Evolutionary conservation across 1,139 yeast species (phyloP).

Genomic region (Magnusiomyces fungicola): DNA sequence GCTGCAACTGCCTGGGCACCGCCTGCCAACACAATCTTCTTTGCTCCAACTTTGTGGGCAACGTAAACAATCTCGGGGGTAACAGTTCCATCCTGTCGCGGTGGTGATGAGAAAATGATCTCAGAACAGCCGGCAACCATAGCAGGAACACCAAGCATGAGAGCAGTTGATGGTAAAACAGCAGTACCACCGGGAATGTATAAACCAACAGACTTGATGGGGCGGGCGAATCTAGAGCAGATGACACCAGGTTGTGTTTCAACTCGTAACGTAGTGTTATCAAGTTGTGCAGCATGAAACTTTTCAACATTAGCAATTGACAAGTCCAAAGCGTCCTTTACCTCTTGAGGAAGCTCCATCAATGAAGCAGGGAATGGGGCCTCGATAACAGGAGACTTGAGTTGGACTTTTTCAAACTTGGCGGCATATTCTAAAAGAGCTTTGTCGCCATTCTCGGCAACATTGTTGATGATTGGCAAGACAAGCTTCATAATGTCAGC

Average conservation of each 20-base stretch:
- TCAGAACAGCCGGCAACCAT: constrained; percentile 95
- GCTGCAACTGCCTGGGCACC: constrained; percentile 99
- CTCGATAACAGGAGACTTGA: constrained; percentile 60
- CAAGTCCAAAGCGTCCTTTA: constrained; percentile 79
- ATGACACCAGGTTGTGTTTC: constrained; percentile 92
- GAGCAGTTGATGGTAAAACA: constrained; percentile 92
- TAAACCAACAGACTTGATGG: constrained; percentile 89
- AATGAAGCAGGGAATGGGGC: constrained; percentile 82
- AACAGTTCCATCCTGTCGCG: constrained; percentile 82
- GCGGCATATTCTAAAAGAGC: constrained; percentile 83
- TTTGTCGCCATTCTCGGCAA: constrained; percentile 68
- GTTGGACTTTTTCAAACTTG: constrained; percentile 78
- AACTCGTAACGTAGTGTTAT: constrained; percentile 49
- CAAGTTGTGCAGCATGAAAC: constrained; percentile 90
- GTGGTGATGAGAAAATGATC: constrained; percentile 96
- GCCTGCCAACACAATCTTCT: constrained; percentile 86
- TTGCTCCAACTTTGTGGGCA: constrained; percentile 92
- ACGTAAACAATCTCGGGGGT: constrained; percentile 98
- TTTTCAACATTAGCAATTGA: constrained; percentile 82
- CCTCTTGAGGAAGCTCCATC: constrained; percentile 69
- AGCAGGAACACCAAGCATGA: constrained; percentile 99
- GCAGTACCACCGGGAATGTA: constrained; percentile 99
- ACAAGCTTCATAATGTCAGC: constrained; percentile 88
- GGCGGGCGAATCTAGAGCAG: constrained; percentile 91
- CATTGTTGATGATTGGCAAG: constrained; percentile 77